Evolutionary conservation across 495 filamentous ascomycete genomes (phyloP), one percentile per base, ranked within the genome.

Genomic region (Friedmanniomyces endolithicus): DNA sequence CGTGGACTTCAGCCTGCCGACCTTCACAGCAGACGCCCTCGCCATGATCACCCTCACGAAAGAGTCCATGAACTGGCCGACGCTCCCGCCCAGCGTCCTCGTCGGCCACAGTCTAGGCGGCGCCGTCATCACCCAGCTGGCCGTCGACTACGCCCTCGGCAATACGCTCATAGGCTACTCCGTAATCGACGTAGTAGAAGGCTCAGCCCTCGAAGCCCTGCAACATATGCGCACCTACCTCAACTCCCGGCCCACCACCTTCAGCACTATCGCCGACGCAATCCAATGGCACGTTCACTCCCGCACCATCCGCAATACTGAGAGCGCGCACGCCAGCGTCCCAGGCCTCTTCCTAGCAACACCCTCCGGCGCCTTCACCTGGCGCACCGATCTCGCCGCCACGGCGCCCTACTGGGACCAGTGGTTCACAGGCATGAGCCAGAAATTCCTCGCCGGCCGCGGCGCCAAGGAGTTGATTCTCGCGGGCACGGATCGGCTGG

Each of bases 81-180:
- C 70, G 25, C 63, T 89, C 1, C 92, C 92, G 2, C 79, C 84
- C 41, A 68, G 92, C 12, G 69, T 96, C 19, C 75, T 97, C 0
- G 81, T 99, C 3, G 92, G 92, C n/a, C 92, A 99, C 70, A 92
- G 86, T 44, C 76, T 99, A 0, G 92, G 92, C 29, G 92, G 94
- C n/a, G 89, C 92, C 23, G 87, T 99, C 1, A 85, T 96, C 19
- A 90, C 87, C 2, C 80, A 96, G 58, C 75, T 90, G 23, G 88
- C 89, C 1, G 81, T 75, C 61, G 71, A 70, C 12, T 81, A 80
- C 7, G 69, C 72, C 50, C 68, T 95, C 20, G 86, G 87, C 1
- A 67, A 66, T 25, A 74, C 80, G 24, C 63, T 96, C 6, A 69
- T 97, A 14, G 94, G 88, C 14, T 94, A 90, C 72, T 87, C 82